Evolutionary conservation across 768 basidiomycete species (phyloP).

Genomic region (Naganishia friedmannii): DNA sequence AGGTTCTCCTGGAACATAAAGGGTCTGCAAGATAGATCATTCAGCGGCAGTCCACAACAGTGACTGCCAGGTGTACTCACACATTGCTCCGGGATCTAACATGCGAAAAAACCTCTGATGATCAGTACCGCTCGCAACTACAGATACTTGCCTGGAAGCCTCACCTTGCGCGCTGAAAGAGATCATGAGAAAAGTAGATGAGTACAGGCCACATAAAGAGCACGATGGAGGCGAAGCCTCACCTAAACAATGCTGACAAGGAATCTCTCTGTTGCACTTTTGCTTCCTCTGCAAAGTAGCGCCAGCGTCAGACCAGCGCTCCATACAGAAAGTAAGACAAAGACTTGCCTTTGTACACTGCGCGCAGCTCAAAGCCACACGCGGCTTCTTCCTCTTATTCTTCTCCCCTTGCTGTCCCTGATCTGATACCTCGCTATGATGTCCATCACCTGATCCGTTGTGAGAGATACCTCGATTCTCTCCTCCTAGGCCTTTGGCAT

Average conservation of each 20-base stretch:
- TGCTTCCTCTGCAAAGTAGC: slow-evolving; percentile 21
- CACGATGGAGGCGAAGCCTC: not conserved
- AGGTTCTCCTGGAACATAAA: slow-evolving; percentile 45
- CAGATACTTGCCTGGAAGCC: not conserved
- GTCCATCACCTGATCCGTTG: not conserved
- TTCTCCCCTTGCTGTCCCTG: slow-evolving; percentile 3
- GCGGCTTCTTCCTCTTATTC: slow-evolving; percentile 48
- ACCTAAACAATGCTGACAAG: slow-evolving; percentile 49
- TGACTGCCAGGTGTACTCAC: slow-evolving; percentile 32
- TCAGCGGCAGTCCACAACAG: not conserved
- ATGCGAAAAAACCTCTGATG: not conserved
- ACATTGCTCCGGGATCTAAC: slow-evolving; percentile 49
- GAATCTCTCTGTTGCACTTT: slow-evolving; percentile 50
- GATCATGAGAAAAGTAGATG: not conserved
- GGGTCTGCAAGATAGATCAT: slow-evolving; percentile 18
- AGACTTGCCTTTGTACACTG: slow-evolving; percentile 45
- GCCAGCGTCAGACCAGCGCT: slow-evolving; percentile 28
- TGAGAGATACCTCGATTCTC: not conserved
- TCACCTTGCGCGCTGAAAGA: slow-evolving; percentile 35
- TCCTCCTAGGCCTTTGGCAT: slow-evolving; percentile 10
- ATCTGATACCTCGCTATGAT: slow-evolving; percentile 3
- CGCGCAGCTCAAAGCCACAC: slow-evolving; percentile 47
- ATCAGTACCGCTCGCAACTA: slow-evolving; percentile 9
- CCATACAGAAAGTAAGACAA: slow-evolving; percentile 22
- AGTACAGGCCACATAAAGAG: not conserved